phyloP scores from a whole-genome alignment of 768 basidiomycete genomes.

The Kwoniella pini region DNA sequence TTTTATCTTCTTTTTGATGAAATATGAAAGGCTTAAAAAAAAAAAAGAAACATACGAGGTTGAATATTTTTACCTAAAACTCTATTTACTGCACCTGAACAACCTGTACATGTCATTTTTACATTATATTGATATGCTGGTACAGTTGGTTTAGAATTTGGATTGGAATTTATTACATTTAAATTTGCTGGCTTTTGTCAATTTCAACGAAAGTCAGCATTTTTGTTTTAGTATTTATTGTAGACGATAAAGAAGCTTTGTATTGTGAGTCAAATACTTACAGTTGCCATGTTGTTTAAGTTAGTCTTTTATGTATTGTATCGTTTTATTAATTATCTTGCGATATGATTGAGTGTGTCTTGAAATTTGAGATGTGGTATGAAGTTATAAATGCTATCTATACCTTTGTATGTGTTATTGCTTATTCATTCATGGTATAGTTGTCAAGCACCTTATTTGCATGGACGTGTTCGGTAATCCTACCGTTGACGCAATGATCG shows the following conservation, averaged over 20 bases:
- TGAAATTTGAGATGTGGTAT: too few relatives aligned
- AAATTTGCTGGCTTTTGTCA: constrained; percentile 6
- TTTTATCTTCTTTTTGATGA: too few relatives aligned
- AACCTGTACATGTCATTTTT: constrained; percentile 55
- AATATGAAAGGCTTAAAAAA: too few relatives aligned
- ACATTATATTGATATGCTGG: constrained; percentile 52
- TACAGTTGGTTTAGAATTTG: constrained; percentile 24
- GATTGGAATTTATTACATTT: constrained; percentile 15
- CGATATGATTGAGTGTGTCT: too few relatives aligned
- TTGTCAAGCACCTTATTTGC: constrained; percentile 4
- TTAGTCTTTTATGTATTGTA: not conserved
- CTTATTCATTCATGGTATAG: not conserved
- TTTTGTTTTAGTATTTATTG: too few relatives aligned
- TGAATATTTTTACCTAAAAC: constrained; percentile 51
- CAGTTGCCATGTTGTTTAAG: constrained; percentile 8
- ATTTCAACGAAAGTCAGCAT: too few relatives aligned
- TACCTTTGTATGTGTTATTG: too few relatives aligned
- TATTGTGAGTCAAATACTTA: not conserved
- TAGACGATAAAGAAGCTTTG: too few relatives aligned
- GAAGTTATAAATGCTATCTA: too few relatives aligned
- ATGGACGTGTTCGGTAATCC: constrained; percentile 2
- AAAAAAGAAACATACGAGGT: constrained; percentile 53
- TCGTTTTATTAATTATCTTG: too few relatives aligned
- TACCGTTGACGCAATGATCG: not conserved
- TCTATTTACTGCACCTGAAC: constrained; percentile 53